phyloP scores from a whole-genome alignment of 2,329 filamentous ascomycete genomes.

The Aspergillus proliferans region DNA sequence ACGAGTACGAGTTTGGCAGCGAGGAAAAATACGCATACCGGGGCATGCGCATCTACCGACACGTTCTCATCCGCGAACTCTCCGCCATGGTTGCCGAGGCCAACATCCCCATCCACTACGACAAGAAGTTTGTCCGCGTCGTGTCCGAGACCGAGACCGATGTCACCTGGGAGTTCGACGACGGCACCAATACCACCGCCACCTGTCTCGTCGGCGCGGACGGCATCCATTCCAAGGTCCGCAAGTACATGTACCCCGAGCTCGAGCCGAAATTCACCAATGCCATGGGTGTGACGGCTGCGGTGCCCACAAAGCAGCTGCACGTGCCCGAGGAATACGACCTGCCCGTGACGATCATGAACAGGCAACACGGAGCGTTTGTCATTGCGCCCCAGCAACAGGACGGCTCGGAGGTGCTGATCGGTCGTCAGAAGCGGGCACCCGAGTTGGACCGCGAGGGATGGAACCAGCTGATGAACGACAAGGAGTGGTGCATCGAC shows the following conservation, averaged over 20 bases:
- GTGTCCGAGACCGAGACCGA: slow-evolving; percentile 33
- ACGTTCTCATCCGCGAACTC: slow-evolving; percentile 47
- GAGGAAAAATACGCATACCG: slow-evolving; percentile 47
- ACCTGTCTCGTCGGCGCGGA: slow-evolving; percentile 52
- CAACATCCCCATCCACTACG: slow-evolving; percentile 42
- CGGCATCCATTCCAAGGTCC: slow-evolving; percentile 54
- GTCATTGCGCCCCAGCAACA: slow-evolving; percentile 45
- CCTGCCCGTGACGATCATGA: slow-evolving; percentile 42
- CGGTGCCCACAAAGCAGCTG: slow-evolving; percentile 34
- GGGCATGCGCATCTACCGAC: slow-evolving; percentile 50
- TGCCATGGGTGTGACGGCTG: slow-evolving; percentile 38
- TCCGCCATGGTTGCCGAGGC: slow-evolving; percentile 29
- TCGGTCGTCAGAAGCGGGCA: slow-evolving; percentile 41
- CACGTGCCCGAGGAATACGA: slow-evolving; percentile 29
- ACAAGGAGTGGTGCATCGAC: slow-evolving; percentile 36
- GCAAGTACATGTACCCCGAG: slow-evolving; percentile 46
- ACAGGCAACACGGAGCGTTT: slow-evolving; percentile 41
- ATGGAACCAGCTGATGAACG: slow-evolving; percentile 37
- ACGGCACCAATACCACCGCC: slow-evolving; percentile 38
- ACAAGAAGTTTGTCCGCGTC: slow-evolving; percentile 44
- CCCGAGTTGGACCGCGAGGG: slow-evolving; percentile 35
- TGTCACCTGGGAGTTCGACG: slow-evolving; percentile 45
- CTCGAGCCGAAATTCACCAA: slow-evolving; percentile 47
- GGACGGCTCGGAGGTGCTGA: slow-evolving; percentile 46
- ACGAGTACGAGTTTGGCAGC: slow-evolving; percentile 44